Percentiles rank a stretch among this genome's conserved stretches.
Conservation (phyloP, 73 alveolate species). For the Diophrys sp. region DNA sequence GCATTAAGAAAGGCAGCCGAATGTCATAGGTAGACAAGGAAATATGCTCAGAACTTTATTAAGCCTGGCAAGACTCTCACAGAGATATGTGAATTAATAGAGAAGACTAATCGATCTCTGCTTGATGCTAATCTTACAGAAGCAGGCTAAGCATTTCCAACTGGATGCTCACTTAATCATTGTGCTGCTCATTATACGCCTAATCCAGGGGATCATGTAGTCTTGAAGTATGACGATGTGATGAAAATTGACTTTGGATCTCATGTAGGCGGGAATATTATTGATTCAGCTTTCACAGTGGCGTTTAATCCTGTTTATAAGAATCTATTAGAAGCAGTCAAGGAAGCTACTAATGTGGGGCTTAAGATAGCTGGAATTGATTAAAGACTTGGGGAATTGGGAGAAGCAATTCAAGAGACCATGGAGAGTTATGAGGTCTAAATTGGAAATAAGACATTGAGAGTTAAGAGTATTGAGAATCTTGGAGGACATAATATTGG, state of each 20-base stretch:
- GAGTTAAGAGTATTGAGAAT: constrained; percentile 84
- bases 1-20: constrained; percentile 96
- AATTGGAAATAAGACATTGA: constrained; percentile 83
- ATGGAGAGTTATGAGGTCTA: constrained; percentile 96
- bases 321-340: constrained; percentile 88
- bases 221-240: constrained; percentile 88
- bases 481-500: constrained; percentile 92
- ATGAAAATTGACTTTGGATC: constrained; percentile 96
- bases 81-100: constrained; percentile 90
- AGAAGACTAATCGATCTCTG: constrained; percentile 75
- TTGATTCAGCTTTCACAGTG: constrained; percentile 96
- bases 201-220: constrained; percentile 90
- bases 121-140: constrained; percentile 82
- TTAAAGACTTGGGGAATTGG: constrained; percentile 93
- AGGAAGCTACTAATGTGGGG: constrained; percentile 96
- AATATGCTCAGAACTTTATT: constrained; percentile 83
- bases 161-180: constrained; percentile 90
- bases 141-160: constrained; percentile 96
- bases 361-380: constrained; percentile 95
- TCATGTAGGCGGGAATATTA: constrained; percentile 89
- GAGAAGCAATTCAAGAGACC: constrained; percentile 95
- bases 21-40: constrained; percentile 93
- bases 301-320: constrained; percentile 94
- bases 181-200: constrained; percentile 98
- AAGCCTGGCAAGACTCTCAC: constrained; percentile 92